phyloP scores from a whole-genome alignment of 2,329 filamentous ascomycete species.

The Alternaria gaisen region DNA sequence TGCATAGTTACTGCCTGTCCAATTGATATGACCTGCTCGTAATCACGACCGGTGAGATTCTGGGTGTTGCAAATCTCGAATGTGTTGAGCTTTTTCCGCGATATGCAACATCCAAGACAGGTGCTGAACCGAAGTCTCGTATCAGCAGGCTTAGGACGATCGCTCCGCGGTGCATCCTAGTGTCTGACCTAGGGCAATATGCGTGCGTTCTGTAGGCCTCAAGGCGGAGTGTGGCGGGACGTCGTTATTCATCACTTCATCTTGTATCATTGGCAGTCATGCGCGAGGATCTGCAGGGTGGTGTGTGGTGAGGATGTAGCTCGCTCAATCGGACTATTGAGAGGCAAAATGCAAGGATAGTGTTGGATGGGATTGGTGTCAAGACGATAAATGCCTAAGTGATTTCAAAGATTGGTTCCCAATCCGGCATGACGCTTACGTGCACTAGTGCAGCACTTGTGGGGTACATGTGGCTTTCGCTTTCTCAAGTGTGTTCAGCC shows the following conservation, averaged over 20 bases:
- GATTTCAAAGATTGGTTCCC: constrained; percentile 29
- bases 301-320: constrained; percentile 23
- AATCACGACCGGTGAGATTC: not conserved
- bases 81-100: constrained; percentile 13
- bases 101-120: constrained; percentile 19
- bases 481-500: constrained; percentile 18
- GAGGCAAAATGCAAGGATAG: constrained; percentile 16
- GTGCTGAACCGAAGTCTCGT: constrained; percentile 16
- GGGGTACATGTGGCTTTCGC: constrained; percentile 27
- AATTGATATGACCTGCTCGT: not conserved
- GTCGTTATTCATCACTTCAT: constrained; percentile 1
- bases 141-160: constrained; percentile 9
- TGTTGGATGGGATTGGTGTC: constrained; percentile 17
- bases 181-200: constrained; percentile 15
- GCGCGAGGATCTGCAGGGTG: constrained; percentile 17
- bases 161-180: constrained; percentile 20
- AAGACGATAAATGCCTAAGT: constrained; percentile 12
- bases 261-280: constrained; percentile 19
- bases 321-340: constrained; percentile 23
- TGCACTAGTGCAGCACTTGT: constrained; percentile 23
- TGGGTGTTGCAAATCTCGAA: not conserved
- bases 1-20: not conserved
- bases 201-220: constrained; percentile 11
- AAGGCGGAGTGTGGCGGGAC: constrained; percentile 13
- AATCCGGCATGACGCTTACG: constrained; percentile 22